Conservation (phyloP, 2,329 filamentous ascomycete species). For the Talaromyces sp. region DNA sequence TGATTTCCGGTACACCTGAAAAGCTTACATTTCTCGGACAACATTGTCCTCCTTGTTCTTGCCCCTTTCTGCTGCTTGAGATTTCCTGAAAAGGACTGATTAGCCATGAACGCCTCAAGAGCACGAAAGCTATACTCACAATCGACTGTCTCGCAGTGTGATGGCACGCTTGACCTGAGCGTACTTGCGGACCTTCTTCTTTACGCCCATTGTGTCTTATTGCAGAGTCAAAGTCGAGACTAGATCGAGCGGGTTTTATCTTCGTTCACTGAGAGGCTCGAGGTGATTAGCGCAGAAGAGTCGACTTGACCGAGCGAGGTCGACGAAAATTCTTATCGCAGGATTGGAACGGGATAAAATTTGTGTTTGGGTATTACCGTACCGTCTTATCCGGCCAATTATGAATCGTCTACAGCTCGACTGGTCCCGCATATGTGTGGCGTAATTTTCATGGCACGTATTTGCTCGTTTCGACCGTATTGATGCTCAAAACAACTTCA, state of each 20-base stretch:
- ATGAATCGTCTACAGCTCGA: no score
- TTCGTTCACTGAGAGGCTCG: neutral
- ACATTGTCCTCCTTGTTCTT: constrained; percentile 61
- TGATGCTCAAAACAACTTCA: neutral
- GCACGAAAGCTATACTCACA: constrained; percentile 38
- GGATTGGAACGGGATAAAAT: neutral
- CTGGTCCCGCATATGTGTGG: neutral
- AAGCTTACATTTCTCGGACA: constrained; percentile 65
- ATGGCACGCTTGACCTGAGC: constrained; percentile 79
- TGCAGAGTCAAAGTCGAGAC: neutral
- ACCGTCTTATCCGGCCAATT: constrained; percentile 4
- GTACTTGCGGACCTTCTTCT: constrained; percentile 91
- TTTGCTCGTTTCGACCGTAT: neutral
- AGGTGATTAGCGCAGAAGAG: neutral
- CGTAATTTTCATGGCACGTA: neutral
- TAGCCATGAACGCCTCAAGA: neutral
- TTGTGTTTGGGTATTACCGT: constrained; percentile 1
- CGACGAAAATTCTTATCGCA: constrained; percentile 9
- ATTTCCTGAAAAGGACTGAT: constrained; percentile 49
- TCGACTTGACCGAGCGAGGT: neutral
- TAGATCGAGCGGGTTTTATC: neutral
- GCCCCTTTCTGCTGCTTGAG: constrained; percentile 65
- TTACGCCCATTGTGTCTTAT: constrained; percentile 67
- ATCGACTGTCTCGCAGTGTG: constrained; percentile 70
- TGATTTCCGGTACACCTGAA: neutral